Evolutionary conservation across 331 rosid genomes (phyloP).

Genomic region (Spiraea crenata): DNA sequence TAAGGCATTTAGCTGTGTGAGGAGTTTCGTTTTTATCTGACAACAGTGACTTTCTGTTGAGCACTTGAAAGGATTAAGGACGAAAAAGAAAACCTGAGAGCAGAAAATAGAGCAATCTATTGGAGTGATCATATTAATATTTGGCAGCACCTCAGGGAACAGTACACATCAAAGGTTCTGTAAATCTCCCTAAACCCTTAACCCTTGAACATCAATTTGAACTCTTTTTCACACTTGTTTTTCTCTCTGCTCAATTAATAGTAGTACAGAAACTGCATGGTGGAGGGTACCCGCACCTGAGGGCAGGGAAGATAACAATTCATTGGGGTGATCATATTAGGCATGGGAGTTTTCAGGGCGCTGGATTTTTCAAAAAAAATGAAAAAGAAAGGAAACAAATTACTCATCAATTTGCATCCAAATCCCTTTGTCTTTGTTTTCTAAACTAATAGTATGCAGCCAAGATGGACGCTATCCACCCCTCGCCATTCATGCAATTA

Average conservation of each 20-base stretch:
- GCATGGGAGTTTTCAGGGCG: neutral
- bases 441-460: neutral
- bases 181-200: neutral
- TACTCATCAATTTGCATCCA: neutral
- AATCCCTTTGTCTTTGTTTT: neutral
- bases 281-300: neutral
- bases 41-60: neutral
- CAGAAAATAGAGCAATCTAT: neutral
- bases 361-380: neutral
- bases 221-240: neutral
- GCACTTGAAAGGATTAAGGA: neutral
- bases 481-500: neutral
- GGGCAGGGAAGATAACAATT: neutral
- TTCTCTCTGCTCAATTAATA: neutral
- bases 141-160: neutral
- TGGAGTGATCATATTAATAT: neutral
- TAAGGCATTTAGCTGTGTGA: neutral
- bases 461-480: neutral
- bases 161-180: neutral
- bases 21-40: neutral
- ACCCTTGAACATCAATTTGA: neutral
- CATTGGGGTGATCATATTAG: slow-evolving; percentile 1
- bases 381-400: neutral
- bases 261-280: neutral
- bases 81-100: neutral